phyloP scores from a whole-genome alignment of 2,329 filamentous ascomycete genomes.

The Ambrosiella xylebori region DNA sequence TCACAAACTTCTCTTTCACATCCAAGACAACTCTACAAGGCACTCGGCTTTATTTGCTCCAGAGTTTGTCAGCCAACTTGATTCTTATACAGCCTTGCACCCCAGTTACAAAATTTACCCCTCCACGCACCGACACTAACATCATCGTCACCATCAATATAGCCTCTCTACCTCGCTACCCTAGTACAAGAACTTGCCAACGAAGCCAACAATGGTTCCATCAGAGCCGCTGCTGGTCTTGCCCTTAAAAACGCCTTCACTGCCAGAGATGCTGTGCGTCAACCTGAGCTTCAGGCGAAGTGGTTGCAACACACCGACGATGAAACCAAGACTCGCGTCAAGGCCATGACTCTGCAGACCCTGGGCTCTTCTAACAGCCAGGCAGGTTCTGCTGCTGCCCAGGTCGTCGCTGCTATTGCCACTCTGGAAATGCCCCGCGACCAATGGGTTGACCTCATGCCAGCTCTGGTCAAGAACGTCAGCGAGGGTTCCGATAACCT shows the following conservation, averaged over 20 bases:
- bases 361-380: constrained; percentile 62
- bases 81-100: neutral
- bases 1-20: neutral
- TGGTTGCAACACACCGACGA: constrained; percentile 73
- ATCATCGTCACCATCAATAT: constrained; percentile 13
- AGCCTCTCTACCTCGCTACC: constrained; percentile 85
- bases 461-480: constrained; percentile 77
- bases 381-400: constrained; percentile 76
- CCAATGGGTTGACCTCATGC: constrained; percentile 89
- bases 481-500: constrained; percentile 70
- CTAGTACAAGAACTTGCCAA: constrained; percentile 91
- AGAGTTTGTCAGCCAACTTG: neutral
- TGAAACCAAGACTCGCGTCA: constrained; percentile 72
- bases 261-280: constrained; percentile 71
- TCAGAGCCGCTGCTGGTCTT: constrained; percentile 86
- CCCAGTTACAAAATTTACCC: neutral
- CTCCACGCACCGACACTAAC: constrained; percentile 1
- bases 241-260: constrained; percentile 97
- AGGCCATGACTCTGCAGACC: constrained; percentile 78
- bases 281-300: constrained; percentile 82
- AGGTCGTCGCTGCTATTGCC: constrained; percentile 90
- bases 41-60: neutral
- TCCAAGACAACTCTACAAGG: neutral
- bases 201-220: constrained; percentile 63
- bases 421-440: constrained; percentile 83